Evolutionary conservation across 805 yeast species (phyloP), one percentile per base, ranked within the genome.

Genomic region (Debaryomyces tyrocola): DNA sequence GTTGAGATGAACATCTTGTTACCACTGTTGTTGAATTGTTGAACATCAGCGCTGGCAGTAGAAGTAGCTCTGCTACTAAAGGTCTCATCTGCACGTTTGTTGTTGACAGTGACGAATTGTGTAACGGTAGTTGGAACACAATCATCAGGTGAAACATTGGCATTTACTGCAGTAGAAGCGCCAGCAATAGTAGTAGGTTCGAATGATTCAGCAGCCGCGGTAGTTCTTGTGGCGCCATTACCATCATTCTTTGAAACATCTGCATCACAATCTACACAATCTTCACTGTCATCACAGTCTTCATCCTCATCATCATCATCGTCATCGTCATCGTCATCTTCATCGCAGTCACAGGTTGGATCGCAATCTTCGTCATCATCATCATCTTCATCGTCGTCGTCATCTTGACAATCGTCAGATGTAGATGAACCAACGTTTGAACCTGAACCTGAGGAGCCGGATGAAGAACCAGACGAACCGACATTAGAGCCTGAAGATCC

Each of bases 401-500:
- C 45, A 20, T 48, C 55, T 4, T 51, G 53, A 34, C 53, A 50
- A 14, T 49, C 57, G 18, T 48, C 51, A 29, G 41, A 20, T 29
- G 40, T 41, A 33, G 47, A 43, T 14, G 37, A 29, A 15, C 21
- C 33, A 31, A 33, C 46, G 10, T 33, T 36, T 20, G 34, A 31
- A 31, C 34, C 34, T n/a, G 34, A n/a, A 9, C 27, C 10, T 24
- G 27, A 24, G 10, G 27, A 24, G 10, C 27, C 27, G 27, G 27
- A 24, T 24, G 27, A 24, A 9, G 34, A 31, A 12, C 34, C 14
- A 5, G 34, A 31, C 7, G 34, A 31, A 31, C 34, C 34, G 34
- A 14, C 14, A 31, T 14, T 14, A 31, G 34, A 31, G 7, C 34
- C 34, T n/a, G 34, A 92, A 6, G 34, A 31, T 12, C 34, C 34